phyloP scores from a whole-genome alignment of 257 asterid species.

The Hygrophila difformis region DNA sequence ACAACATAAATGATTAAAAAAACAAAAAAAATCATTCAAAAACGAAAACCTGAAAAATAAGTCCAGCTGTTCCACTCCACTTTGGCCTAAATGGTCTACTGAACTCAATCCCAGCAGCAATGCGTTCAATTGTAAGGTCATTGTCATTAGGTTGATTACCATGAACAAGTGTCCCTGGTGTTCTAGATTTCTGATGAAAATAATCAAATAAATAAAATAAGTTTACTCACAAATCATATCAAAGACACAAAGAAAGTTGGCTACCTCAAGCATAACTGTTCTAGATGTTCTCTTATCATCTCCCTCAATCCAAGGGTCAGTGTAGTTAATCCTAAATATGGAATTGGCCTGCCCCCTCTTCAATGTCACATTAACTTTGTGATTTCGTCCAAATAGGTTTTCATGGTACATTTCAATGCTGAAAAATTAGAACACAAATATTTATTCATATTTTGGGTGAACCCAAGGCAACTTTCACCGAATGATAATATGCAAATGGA shows the following conservation, averaged over 20 bases:
- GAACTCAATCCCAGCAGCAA: conserved; percentile 87
- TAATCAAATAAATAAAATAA: conserved; percentile 14
- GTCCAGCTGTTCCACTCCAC: conserved; percentile 90
- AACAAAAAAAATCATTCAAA: neutral
- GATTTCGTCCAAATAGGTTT: conserved; percentile 93
- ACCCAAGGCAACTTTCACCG: neutral
- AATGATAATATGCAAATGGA: neutral
- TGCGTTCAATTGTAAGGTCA: conserved; percentile 68
- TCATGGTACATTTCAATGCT: conserved; percentile 86
- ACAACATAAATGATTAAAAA: too few relatives aligned
- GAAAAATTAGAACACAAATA: conserved; percentile 18
- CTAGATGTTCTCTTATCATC: conserved; percentile 97
- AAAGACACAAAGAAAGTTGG: conserved; percentile 8
- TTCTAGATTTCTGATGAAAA: conserved; percentile 82
- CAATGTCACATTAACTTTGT: conserved; percentile 83
- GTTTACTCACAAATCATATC: conserved; percentile 13
- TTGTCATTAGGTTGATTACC: conserved; percentile 71
- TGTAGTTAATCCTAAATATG: conserved; percentile 76
- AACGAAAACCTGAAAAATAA: conserved; percentile 70
- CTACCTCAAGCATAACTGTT: conserved; percentile 88
- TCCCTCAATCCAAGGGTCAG: conserved; percentile 98
- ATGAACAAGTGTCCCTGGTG: conserved; percentile 91
- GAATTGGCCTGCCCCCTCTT: conserved; percentile 97
- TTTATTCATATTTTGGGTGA: neutral
- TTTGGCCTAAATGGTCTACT: conserved; percentile 91